A percentile compares a stretch with the other conserved stretches of the same genome.
Conservation (phyloP, 345 rosid species). For the Syzygium grande region DNA sequence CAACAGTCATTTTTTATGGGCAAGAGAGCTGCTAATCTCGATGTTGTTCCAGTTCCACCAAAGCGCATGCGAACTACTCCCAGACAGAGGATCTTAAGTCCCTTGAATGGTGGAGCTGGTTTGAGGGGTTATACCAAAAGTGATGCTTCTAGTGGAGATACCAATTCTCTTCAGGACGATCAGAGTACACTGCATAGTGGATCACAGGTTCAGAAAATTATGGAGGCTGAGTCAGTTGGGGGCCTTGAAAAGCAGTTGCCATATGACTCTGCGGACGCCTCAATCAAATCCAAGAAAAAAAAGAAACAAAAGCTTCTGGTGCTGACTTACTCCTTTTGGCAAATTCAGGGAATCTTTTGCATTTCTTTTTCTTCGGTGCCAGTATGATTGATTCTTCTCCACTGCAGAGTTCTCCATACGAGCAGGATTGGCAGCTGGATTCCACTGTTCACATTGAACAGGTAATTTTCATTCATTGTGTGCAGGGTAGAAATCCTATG, state of each 20-base stretch:
- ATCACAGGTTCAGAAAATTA: constrained; percentile 55
- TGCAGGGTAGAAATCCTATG: background rate
- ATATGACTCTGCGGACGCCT: constrained; percentile 73
- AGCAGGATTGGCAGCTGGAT: constrained; percentile 75
- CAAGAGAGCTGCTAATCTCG: constrained; percentile 56
- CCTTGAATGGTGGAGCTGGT: constrained; percentile 48
- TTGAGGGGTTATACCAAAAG: constrained; percentile 46
- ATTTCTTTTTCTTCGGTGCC: constrained; percentile 5
- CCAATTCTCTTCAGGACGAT: constrained; percentile 92
- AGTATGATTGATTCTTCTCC: constrained; percentile 9
- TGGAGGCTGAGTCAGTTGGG: constrained; percentile 76
- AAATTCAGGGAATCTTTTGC: background rate
- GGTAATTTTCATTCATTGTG: constrained; percentile 28
- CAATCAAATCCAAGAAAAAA: constrained; percentile 79
- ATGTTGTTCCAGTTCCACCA: constrained; percentile 63
- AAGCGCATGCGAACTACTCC: constrained; percentile 88
- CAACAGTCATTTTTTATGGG: constrained; percentile 47
- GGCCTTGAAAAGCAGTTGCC: constrained; percentile 60
- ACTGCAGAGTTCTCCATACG: constrained; percentile 72
- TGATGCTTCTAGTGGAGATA: constrained; percentile 97
- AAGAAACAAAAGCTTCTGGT: constrained; percentile 67
- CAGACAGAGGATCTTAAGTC: constrained; percentile 70
- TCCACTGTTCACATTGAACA: constrained; percentile 53
- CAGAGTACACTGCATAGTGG: constrained; percentile 83
- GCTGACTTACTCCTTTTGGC: background rate